phyloP scores from a whole-genome alignment of 495 filamentous ascomycete species.

The Podospora comata region DNA sequence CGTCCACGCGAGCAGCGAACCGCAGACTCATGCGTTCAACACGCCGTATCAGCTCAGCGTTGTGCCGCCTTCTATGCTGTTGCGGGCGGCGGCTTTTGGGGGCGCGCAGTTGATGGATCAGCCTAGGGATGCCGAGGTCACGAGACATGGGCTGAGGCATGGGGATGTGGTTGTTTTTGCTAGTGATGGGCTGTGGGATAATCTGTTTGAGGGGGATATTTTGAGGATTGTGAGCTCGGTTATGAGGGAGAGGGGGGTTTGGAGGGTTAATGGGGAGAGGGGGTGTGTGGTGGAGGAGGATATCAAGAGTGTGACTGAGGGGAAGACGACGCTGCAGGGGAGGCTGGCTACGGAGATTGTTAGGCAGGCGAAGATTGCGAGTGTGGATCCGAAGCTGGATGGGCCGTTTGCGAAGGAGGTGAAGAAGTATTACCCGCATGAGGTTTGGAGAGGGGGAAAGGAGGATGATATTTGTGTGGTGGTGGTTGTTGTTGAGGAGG shows the following conservation, averaged over 20 bases:
- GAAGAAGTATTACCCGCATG: slow-evolving; percentile 76
- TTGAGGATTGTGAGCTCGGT: slow-evolving; percentile 70
- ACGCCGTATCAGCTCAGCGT: slow-evolving; percentile 93
- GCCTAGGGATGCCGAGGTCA: slow-evolving; percentile 79
- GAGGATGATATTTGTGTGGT: slow-evolving; percentile 87
- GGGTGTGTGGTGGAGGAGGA: slow-evolving; percentile 57
- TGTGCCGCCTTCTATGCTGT: slow-evolving; percentile 73
- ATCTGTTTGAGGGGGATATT: slow-evolving; percentile 85
- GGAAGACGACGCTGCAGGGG: slow-evolving; percentile 58
- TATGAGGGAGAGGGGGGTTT: slow-evolving; percentile 72
- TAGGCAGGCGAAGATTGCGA: slow-evolving; percentile 77
- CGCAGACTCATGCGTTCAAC: slow-evolving; percentile 96
- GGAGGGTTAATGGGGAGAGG: slow-evolving; percentile 55
- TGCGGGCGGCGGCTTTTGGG: slow-evolving; percentile 74
- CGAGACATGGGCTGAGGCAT: slow-evolving; percentile 70
- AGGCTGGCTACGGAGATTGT: slow-evolving; percentile 75
- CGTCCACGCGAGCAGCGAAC: slow-evolving; percentile 73
- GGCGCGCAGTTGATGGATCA: slow-evolving; percentile 75
- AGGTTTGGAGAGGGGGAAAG: slow-evolving; percentile 82
- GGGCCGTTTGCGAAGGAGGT: slow-evolving; percentile 95
- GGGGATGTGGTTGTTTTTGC: slow-evolving; percentile 90
- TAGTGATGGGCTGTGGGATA: slow-evolving; percentile 95
- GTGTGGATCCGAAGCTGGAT: slow-evolving; percentile 70
- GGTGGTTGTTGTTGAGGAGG: slow-evolving; percentile 66
- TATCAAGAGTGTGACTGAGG: slow-evolving; percentile 49